phyloP scores from a whole-genome alignment of 2,329 filamentous ascomycete species.

The Colletotrichum orbiculare region DNA sequence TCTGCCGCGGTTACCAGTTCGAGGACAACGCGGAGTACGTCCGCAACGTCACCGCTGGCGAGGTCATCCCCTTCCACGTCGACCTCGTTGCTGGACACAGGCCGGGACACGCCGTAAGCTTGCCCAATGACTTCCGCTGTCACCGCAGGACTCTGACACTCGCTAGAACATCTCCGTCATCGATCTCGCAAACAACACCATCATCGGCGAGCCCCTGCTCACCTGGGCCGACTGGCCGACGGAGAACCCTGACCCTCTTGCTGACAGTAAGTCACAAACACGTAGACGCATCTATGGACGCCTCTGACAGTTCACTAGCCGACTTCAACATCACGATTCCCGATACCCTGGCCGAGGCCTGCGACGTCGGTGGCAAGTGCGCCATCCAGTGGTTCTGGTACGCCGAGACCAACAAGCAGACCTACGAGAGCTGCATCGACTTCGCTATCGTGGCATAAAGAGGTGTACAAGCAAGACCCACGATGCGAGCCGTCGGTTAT shows the following conservation, averaged over 20 bases:
- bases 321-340: slow-evolving; percentile 68
- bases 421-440: slow-evolving; percentile 72
- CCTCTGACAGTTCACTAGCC: slow-evolving; percentile 44
- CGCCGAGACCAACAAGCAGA: slow-evolving; percentile 65
- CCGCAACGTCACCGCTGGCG: slow-evolving; percentile 43
- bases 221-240: slow-evolving; percentile 49
- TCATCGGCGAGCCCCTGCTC: slow-evolving; percentile 61
- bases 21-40: slow-evolving; percentile 44
- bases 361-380: slow-evolving; percentile 59
- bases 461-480: neutral
- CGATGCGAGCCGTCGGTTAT: neutral
- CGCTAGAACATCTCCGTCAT: slow-evolving; percentile 61
- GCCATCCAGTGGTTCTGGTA: slow-evolving; percentile 72
- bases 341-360: slow-evolving; percentile 54
- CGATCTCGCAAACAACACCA: slow-evolving; percentile 55
- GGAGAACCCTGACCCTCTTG: slow-evolving; percentile 34
- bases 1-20: slow-evolving; percentile 46
- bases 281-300: neutral
- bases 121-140: rapidly evolving
- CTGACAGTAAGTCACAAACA: slow-evolving; percentile 37
- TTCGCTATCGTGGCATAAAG: slow-evolving; percentile 48
- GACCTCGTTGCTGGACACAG: slow-evolving; percentile 52
- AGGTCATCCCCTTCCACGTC: slow-evolving; percentile 50
- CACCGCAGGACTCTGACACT: neutral
- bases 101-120: slow-evolving; percentile 44